Conservation (phyloP, 306 rosid genomes). For the Quercus gilva region DNA sequence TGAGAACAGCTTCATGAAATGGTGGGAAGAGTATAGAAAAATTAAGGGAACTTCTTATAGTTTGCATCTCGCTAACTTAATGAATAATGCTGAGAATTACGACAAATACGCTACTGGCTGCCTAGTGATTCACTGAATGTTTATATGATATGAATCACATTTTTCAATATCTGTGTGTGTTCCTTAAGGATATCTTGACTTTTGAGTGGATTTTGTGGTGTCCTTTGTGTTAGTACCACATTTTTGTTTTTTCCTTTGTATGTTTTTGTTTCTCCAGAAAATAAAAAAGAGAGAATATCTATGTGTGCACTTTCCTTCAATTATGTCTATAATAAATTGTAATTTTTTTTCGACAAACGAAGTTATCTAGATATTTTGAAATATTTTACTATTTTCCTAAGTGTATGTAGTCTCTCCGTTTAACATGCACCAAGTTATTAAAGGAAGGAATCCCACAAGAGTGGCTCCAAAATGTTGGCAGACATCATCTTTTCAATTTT, state of each 20-base stretch:
- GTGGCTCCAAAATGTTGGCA: too few relatives aligned
- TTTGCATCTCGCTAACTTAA: slow-evolving; percentile 26
- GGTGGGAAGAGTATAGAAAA: slow-evolving; percentile 52
- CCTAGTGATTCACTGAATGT: not conserved
- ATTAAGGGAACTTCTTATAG: slow-evolving; percentile 6
- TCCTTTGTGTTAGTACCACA: too few relatives aligned
- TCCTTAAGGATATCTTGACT: too few relatives aligned
- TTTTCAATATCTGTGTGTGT: not conserved
- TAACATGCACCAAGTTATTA: too few relatives aligned
- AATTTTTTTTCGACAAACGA: fast-evolving
- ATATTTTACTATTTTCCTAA: too few relatives aligned
- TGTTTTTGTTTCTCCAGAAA: too few relatives aligned
- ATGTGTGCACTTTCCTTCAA: not conserved
- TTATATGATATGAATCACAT: not conserved
- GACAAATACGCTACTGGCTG: slow-evolving; percentile 24
- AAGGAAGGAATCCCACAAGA: fast-evolving
- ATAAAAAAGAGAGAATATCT: too few relatives aligned
- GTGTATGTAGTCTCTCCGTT: too few relatives aligned
- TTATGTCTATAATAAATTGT: not conserved
- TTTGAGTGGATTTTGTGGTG: too few relatives aligned
- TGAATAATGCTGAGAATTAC: slow-evolving; percentile 19
- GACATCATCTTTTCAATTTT: not conserved
- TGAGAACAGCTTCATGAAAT: slow-evolving; percentile 51
- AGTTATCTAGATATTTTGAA: too few relatives aligned
- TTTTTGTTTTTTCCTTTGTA: too few relatives aligned